phyloP scores from a whole-genome alignment of 2,329 filamentous ascomycete species.

The Tolypocladium tundrense region DNA sequence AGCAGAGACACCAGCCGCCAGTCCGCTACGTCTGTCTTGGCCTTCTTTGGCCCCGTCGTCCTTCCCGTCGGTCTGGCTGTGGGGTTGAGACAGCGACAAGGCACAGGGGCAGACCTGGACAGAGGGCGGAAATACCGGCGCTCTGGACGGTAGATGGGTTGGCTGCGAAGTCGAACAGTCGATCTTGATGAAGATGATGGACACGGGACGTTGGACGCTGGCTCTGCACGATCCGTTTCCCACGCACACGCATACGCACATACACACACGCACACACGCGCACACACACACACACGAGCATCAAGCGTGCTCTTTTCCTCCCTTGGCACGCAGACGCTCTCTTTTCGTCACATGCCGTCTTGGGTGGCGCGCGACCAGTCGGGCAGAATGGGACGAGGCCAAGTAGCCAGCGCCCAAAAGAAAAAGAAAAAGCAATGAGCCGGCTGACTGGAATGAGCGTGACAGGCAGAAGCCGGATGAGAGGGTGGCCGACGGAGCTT shows the following conservation, averaged over 20 bases:
- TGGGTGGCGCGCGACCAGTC: background rate
- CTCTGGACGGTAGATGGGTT: background rate
- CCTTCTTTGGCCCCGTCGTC: background rate
- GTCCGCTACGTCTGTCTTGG: background rate
- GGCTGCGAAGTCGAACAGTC: background rate
- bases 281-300: background rate
- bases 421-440: background rate
- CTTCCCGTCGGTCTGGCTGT: background rate
- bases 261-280: background rate
- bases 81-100: background rate
- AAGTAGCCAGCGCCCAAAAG: background rate
- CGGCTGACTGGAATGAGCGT: background rate
- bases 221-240: too few relatives aligned
- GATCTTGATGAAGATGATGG: background rate
- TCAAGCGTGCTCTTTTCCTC: background rate
- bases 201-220: background rate
- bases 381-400: background rate
- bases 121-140: background rate
- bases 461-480: background rate
- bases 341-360: background rate
- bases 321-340: background rate
- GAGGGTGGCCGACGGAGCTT: background rate
- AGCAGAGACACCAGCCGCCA: background rate
- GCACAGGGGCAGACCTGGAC: background rate
- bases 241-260: background rate